A percentile compares a stretch with the other conserved stretches of the same genome.
These are phyloP conservation scores for Diaporthe sp. DNA, from an alignment of 2,329 filamentous ascomycete genomes.

Conservation along the genomic window DNA sequence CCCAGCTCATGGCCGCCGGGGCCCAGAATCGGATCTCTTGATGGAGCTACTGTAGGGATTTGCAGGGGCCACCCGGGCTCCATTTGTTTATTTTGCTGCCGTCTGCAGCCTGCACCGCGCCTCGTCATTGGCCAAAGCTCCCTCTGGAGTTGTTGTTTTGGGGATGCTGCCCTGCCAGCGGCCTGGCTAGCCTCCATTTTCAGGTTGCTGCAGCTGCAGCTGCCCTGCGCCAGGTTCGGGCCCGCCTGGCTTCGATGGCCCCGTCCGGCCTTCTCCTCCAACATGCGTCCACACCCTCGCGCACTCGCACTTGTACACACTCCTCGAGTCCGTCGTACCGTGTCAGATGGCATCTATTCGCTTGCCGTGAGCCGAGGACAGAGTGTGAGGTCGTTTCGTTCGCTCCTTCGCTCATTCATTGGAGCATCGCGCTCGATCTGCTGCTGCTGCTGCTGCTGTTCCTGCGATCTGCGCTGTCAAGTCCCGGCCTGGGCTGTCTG, in stretches of 20 bases:
- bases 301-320: slow-evolving; percentile 9
- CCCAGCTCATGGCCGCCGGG: background rate
- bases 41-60: slow-evolving; percentile 20
- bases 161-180: slow-evolving; percentile 26
- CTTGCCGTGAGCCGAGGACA: slow-evolving; percentile 29
- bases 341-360: slow-evolving; percentile 23
- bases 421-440: slow-evolving; percentile 2
- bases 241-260: background rate
- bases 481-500: background rate
- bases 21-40: slow-evolving; percentile 27
- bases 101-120: background rate
- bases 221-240: background rate
- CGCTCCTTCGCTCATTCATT: background rate
- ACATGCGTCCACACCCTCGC: background rate
- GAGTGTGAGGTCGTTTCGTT: slow-evolving; percentile 2
- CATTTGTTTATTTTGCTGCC: slow-evolving; percentile 34
- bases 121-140: slow-evolving; percentile 32
- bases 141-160: slow-evolving; percentile 8
- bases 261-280: slow-evolving; percentile 12
- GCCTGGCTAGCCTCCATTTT: slow-evolving; percentile 13
- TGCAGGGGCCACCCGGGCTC: slow-evolving; percentile 26
- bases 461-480: slow-evolving; percentile 22
- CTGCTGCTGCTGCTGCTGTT: background rate
- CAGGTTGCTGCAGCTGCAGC: slow-evolving; percentile 32
- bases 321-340: slow-evolving; percentile 8